Evolutionary conservation across 2,329 filamentous ascomycete species (phyloP).

Genomic region (Camillea tinctor): DNA sequence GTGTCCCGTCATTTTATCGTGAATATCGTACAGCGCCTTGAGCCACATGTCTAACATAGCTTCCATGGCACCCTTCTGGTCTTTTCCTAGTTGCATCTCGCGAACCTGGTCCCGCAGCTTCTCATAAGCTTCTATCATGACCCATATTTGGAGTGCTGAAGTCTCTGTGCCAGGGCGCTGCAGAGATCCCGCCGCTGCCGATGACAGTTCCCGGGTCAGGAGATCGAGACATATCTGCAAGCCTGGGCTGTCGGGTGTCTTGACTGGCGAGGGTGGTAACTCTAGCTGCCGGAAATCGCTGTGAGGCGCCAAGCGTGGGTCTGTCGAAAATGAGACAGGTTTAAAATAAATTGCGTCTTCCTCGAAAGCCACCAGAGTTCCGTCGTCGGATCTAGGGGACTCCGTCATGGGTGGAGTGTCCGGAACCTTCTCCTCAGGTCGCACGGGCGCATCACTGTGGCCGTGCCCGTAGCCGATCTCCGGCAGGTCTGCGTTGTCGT

Average conservation of each 20-base stretch:
- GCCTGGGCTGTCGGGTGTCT: constrained; percentile 37
- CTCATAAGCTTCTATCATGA: constrained; percentile 61
- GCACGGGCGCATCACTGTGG: constrained; percentile 6
- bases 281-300: constrained; percentile 4
- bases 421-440: constrained; percentile 16
- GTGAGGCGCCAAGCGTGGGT: constrained; percentile 17
- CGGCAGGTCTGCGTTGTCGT: background rate
- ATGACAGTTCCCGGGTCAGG: constrained; percentile 48
- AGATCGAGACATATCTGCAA: constrained; percentile 52
- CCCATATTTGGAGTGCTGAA: constrained; percentile 51
- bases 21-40: constrained; percentile 46
- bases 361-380: constrained; percentile 45
- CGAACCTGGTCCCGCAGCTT: constrained; percentile 47
- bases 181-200: constrained; percentile 33
- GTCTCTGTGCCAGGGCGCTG: constrained; percentile 32
- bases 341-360: constrained; percentile 49
- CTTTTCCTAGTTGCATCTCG: constrained; percentile 28
- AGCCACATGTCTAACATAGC: constrained; percentile 53
- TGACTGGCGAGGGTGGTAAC: constrained; percentile 8
- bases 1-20: constrained; percentile 38
- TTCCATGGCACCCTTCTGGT: constrained; percentile 35
- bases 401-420: constrained; percentile 12
- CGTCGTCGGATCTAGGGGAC: constrained; percentile 44
- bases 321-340: constrained; percentile 40
- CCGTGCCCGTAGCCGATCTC: constrained; percentile 1